phyloP scores from a whole-genome alignment of 345 rosid species.

The Arabis hirsuta region DNA sequence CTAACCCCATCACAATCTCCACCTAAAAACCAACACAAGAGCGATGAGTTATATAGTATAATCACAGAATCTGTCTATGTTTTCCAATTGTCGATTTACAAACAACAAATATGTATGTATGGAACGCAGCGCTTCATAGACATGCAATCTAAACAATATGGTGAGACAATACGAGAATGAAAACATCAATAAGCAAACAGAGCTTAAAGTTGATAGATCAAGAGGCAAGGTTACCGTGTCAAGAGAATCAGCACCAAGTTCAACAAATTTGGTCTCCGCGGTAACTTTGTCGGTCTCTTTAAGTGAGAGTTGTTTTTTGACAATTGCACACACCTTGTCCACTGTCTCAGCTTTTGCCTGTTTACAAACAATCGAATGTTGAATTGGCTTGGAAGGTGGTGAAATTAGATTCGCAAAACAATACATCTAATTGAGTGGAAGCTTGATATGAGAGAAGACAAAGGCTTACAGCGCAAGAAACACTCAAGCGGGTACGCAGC shows the following conservation, averaged over 20 bases:
- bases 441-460: background rate
- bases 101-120: too few species aligned
- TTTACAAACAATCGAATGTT: background rate
- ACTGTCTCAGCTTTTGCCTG: conserved; percentile 73
- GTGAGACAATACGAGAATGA: too few species aligned
- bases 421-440: background rate
- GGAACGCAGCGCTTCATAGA: too few species aligned
- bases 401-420: background rate
- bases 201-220: too few species aligned
- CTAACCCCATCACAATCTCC: conserved; percentile 80
- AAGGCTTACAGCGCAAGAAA: conserved; percentile 61
- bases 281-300: conserved; percentile 33
- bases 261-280: conserved; percentile 51
- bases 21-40: conserved; percentile 47
- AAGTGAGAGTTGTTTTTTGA: conserved; percentile 63
- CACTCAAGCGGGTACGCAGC: conserved; percentile 44
- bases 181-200: background rate
- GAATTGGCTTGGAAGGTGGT: background rate
- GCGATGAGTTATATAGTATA: background rate
- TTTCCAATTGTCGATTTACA: too few species aligned
- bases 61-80: too few species aligned
- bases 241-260: conserved; percentile 78
- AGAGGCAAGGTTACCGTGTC: conserved; percentile 58
- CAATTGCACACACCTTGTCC: conserved; percentile 58
- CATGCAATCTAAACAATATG: too few species aligned